Evolutionary conservation across 495 filamentous ascomycete species (phyloP).

Genomic region (Pseudomonodictys pantanalensis): DNA sequence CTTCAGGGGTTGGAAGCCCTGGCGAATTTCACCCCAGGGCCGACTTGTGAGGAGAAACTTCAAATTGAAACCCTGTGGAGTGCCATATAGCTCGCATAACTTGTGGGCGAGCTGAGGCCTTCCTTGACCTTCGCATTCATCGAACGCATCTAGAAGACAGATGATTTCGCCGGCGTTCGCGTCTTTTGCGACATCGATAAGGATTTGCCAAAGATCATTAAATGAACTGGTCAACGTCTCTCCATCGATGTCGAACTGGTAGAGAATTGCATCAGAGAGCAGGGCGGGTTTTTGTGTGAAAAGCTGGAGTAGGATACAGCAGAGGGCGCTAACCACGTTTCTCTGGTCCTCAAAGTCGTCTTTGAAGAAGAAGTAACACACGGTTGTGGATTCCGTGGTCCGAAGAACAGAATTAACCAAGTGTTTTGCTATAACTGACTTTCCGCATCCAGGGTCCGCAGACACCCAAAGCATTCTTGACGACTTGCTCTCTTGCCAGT

Average conservation of each 20-base stretch:
- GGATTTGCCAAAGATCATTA: constrained; percentile 28
- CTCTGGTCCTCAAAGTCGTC: constrained; percentile 50
- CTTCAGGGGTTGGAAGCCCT: neutral
- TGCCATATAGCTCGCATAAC: constrained; percentile 20
- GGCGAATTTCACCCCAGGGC: constrained; percentile 43
- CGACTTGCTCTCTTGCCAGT: constrained; percentile 35
- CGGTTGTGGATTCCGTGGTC: constrained; percentile 3
- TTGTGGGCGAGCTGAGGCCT: constrained; percentile 22
- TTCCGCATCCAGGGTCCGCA: constrained; percentile 56
- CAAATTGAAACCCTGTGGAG: constrained; percentile 16
- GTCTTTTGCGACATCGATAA: constrained; percentile 39
- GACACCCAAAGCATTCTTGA: constrained; percentile 48
- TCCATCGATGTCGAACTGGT: neutral
- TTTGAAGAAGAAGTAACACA: constrained; percentile 61
- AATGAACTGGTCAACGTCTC: neutral
- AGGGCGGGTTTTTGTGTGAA: constrained; percentile 39
- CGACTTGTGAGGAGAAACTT: constrained; percentile 55
- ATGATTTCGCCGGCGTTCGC: constrained; percentile 46
- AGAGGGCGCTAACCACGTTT: constrained; percentile 43
- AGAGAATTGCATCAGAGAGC: neutral
- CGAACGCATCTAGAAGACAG: constrained; percentile 51
- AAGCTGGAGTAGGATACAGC: constrained; percentile 51
- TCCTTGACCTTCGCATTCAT: constrained; percentile 37
- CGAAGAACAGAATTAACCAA: constrained; percentile 41
- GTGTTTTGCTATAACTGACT: constrained; percentile 52